phyloP scores from a whole-genome alignment of 768 basidiomycete genomes.

The Termitomyces sp. region DNA sequence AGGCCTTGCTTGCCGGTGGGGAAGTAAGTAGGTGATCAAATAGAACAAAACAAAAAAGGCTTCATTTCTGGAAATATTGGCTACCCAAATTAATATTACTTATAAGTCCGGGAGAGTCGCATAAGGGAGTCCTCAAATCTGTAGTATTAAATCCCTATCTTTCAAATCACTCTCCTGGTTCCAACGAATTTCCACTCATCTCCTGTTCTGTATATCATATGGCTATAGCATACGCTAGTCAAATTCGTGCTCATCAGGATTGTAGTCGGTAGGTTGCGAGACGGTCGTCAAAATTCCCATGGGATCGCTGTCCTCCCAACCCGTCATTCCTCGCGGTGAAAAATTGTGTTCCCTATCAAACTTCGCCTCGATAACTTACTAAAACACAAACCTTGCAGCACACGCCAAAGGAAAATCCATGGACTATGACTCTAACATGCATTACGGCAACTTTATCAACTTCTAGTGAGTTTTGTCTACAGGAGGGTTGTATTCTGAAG shows the following conservation, averaged over 20 bases:
- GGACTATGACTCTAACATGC: constrained; percentile 4
- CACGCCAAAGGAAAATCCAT: neutral
- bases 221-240: neutral
- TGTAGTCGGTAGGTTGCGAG: neutral
- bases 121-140: too few species aligned
- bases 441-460: constrained; percentile 6
- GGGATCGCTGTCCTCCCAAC: neutral
- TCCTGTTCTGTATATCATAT: neutral
- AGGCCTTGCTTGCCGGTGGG: neutral
- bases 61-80: too few species aligned
- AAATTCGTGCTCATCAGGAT: neutral
- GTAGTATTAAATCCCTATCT: too few species aligned
- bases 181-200: neutral
- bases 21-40: neutral
- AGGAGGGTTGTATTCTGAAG: constrained; percentile 54
- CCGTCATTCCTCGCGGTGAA: neutral
- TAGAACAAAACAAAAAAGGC: neutral
- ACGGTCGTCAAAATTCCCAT: neutral
- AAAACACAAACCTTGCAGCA: neutral
- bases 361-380: neutral
- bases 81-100: too few species aligned
- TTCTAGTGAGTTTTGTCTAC: constrained; percentile 51
- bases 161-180: too few species aligned
- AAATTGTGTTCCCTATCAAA: neutral
- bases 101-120: too few species aligned